Percentiles rank a stretch among this genome's conserved stretches.
These are phyloP conservation scores for Magnolia sinica DNA, from an alignment of 164 flowering plant genomes.

Conservation along the genomic window DNA sequence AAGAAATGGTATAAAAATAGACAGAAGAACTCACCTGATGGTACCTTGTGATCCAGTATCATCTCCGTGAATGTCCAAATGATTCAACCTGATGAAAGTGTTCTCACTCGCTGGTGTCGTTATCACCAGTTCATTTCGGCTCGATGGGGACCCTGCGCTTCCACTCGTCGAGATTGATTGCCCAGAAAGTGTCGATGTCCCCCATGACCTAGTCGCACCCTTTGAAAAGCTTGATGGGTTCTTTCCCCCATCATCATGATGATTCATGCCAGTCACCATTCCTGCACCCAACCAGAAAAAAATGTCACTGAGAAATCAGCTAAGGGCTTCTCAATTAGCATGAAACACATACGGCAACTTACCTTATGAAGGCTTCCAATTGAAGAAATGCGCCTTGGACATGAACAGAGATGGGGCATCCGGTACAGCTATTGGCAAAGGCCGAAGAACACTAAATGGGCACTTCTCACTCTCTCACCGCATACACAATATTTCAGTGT, in stretches of 20 bases:
- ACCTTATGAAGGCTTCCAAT: too few species aligned
- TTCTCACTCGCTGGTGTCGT: conserved; percentile 65
- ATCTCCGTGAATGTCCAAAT: conserved; percentile 71
- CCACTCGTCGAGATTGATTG: conserved; percentile 94
- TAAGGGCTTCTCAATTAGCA: too few species aligned
- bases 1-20: background rate
- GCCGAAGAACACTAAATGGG: too few species aligned
- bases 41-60: conserved; percentile 69
- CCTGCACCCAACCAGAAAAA: conserved; percentile 2
- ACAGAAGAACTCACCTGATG: conserved; percentile 38
- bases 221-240: conserved; percentile 35
- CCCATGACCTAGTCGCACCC: conserved; percentile 59
- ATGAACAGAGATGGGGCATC: too few species aligned
- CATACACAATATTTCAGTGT: too few species aligned
- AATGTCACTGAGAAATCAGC: background rate
- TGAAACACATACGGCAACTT: too few species aligned
- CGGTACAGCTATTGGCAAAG: too few species aligned
- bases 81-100: conserved; percentile 52
- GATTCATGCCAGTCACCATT: conserved; percentile 30
- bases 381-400: too few species aligned
- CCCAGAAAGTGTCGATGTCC: conserved; percentile 50
- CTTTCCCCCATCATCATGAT: conserved; percentile 42
- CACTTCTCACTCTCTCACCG: too few species aligned
- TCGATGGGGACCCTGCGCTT: conserved; percentile 85
- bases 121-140: conserved; percentile 60